phyloP scores from a whole-genome alignment of 208 protist genomes.

The Crithidia fasciculata region DNA sequence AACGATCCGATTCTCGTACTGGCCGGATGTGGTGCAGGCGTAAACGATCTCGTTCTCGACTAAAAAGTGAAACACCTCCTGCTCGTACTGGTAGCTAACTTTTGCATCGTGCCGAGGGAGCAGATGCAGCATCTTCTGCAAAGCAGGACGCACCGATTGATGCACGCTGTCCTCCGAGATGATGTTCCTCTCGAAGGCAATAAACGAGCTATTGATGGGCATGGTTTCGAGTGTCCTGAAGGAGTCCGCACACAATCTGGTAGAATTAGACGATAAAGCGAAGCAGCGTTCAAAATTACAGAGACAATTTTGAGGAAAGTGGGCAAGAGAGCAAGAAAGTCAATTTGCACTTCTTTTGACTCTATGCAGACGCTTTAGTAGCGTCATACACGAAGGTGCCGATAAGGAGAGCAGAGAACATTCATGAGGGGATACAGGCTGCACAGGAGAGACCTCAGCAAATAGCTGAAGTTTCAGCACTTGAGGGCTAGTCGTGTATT shows the following conservation, averaged over 20 bases:
- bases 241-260: too few relatives aligned
- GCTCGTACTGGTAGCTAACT: slow-evolving; percentile 81
- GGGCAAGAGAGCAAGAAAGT: background rate
- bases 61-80: slow-evolving; percentile 79
- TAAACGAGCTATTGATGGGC: slow-evolving; percentile 56
- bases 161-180: slow-evolving; percentile 63
- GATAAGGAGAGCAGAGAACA: too few relatives aligned
- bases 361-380: too few relatives aligned
- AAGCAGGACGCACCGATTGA: slow-evolving; percentile 33
- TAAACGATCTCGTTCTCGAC: slow-evolving; percentile 88
- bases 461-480: too few relatives aligned
- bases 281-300: background rate
- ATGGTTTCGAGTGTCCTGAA: slow-evolving; percentile 17
- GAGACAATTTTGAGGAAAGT: background rate
- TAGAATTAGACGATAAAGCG: too few relatives aligned
- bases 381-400: too few relatives aligned
- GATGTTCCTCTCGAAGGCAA: slow-evolving; percentile 54
- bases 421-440: too few relatives aligned
- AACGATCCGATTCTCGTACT: slow-evolving; percentile 60
- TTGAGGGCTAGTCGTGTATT: too few relatives aligned
- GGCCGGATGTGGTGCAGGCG: slow-evolving; percentile 58
- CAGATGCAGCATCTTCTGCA: slow-evolving; percentile 72
- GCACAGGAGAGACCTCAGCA: too few relatives aligned
- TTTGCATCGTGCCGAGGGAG: slow-evolving; percentile 78
- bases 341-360: too few relatives aligned